Base-by-base conservation (phyloP, 371 early-diverging fungal species). In the Zopfochytrium polystomum region DNA sequence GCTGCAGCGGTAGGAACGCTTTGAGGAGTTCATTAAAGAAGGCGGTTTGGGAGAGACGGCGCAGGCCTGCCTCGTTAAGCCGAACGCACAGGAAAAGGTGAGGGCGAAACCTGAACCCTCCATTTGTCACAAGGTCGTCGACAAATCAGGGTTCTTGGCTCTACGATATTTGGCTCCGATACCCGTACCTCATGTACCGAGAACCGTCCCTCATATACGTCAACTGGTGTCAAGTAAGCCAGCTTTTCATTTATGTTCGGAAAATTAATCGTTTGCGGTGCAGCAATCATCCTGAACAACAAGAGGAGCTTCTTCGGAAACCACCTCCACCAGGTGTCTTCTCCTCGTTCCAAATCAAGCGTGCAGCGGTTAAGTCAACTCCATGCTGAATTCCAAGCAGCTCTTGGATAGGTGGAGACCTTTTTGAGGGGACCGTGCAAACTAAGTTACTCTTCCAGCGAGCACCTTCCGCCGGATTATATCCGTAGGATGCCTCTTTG, bases 31-130 rank as follows among this genome's bases (percentile, higher is more conserved):
- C 65, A 80, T 80, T 38, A 80, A 82, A 33, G 85, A 87, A n/a
- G 90, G 89, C 51, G 93, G 93, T 38, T 55, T 81, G 23, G 95
- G 92, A 29, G 85, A 87, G 60, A 78, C 81, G 60, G 84, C 96
- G 29, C 96, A 96, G 72, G 74, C 80, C 34, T 86, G 96, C 45
- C 78, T 96, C 42, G 54, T 84, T 35, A 87, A 87, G 57, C 76
- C 76, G 27, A 68, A 70, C n/a, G n/a, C n/a, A n/a, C n/a, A n/a
- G n/a, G n/a, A n/a, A n/a, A n/a, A n/a, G n/a, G n/a, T n/a, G n/a
- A n/a, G n/a, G n/a, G n/a, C n/a, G n/a, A n/a, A n/a, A n/a, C n/a
- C n/a, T n/a, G n/a, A n/a, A n/a, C n/a, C n/a, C n/a, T n/a, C n/a
- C n/a, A n/a, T n/a, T n/a, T n/a, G n/a, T n/a, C n/a, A n/a, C n/a